Percentiles rank a stretch among this genome's conserved stretches.
phyloP scores from a whole-genome alignment of 2,329 filamentous ascomycete species.

The Ceratocystis variospora region DNA sequence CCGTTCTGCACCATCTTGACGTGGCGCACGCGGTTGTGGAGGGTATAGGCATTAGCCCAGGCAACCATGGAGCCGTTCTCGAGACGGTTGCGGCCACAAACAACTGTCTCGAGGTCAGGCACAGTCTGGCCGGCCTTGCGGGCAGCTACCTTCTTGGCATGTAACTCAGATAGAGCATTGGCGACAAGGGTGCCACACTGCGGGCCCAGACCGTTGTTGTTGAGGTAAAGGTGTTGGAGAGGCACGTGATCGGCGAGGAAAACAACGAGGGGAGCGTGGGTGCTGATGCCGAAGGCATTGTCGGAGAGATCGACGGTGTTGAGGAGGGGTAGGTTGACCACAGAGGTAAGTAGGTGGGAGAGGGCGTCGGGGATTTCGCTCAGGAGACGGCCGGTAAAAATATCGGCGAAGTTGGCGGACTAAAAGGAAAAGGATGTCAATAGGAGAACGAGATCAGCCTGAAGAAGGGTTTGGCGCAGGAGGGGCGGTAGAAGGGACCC shows the following conservation, averaged over 20 bases:
- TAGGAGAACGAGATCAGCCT: not conserved
- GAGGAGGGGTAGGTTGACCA: slow-evolving; percentile 73
- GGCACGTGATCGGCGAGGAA: slow-evolving; percentile 83
- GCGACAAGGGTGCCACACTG: slow-evolving; percentile 81
- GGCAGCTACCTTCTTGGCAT: slow-evolving; percentile 69
- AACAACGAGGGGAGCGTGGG: slow-evolving; percentile 77
- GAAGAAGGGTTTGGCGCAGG: not conserved
- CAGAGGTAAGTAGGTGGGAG: slow-evolving; percentile 67
- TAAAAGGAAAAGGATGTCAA: slow-evolving; percentile 23
- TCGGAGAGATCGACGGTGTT: slow-evolving; percentile 92
- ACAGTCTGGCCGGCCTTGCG: slow-evolving; percentile 57
- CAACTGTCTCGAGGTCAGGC: slow-evolving; percentile 82
- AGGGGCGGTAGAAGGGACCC: slow-evolving; percentile 16
- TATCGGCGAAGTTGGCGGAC: slow-evolving; percentile 85
- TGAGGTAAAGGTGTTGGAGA: slow-evolving; percentile 85
- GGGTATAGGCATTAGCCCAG: slow-evolving; percentile 77
- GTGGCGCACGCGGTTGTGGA: slow-evolving; percentile 67
- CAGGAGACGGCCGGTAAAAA: slow-evolving; percentile 89
- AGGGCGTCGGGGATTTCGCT: slow-evolving; percentile 88
- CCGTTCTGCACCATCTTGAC: slow-evolving; percentile 99
- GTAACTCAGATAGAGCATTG: slow-evolving; percentile 69
- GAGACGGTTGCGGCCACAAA: slow-evolving; percentile 88
- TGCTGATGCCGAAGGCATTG: slow-evolving; percentile 95
- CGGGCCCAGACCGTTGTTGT: slow-evolving; percentile 95
- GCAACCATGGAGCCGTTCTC: slow-evolving; percentile 94